Base-by-base conservation (phyloP, 2,329 filamentous ascomycete genomes). In the Ophiostoma fasciatum region DNA sequence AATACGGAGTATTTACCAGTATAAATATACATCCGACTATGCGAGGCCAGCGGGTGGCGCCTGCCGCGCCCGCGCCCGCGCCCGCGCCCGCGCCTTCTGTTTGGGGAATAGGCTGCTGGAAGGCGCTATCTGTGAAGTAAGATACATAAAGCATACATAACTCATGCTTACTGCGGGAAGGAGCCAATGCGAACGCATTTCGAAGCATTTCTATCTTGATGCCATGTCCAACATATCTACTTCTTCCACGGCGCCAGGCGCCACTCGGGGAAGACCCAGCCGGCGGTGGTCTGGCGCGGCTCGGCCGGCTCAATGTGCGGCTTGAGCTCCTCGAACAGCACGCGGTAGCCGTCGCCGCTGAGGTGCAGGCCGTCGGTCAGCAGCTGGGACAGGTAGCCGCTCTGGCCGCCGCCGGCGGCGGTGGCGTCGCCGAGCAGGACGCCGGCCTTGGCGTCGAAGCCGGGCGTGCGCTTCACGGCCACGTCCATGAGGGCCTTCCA, bases 401-500 rank as follows among this genome's bases (percentile, higher is more conserved):
- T 57, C 45, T 63, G 57, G 18, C 67, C 66, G 38, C 61, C 13
- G 23, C 23, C 23, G 6, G 23, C 23, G 9, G 23, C 60, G 44
- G 61, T 58, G 2, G 58, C 61, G 19, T 68, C 63, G 3, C 70
- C 69, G 22, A 73, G 59, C 48, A 57, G 54, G 13, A 61, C 58
- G 7, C 61, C 60, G 32, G 28, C 35, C 5, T 56, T 60, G 31
- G 55, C 60, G 36, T 74, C 66, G 49, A 75, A 78, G 33, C 66
- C 58, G 46, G 52, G 71, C 51, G 56, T 71, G 57, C 57, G 71
- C 52, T 53, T 66, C 53, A 56, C 71, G 61, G 55, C 87, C 67
- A 71, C 64, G 37, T 71, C 63, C 75, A 93, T 82, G 48, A 94
- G 68, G 0, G 73, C 74, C 42, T 71, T 68, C 74, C 82, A 92